These are phyloP conservation scores for Perkinsus olseni DNA, from an alignment of 169 alveolate species.

Conservation along the genomic window DNA sequence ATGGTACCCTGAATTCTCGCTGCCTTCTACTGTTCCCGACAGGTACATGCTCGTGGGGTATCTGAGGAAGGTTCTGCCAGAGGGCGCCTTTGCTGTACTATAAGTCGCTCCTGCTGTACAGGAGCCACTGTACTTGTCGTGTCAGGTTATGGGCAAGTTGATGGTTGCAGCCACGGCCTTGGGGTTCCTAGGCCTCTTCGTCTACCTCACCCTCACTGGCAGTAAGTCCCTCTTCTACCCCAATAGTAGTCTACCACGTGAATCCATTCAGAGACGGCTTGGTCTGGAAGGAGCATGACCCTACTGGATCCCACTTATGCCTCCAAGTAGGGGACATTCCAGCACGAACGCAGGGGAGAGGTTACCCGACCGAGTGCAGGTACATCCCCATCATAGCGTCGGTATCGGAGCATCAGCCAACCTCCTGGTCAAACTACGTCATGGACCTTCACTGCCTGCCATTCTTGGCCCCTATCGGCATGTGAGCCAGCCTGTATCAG, in stretches of 20 bases:
- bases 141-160: constrained; percentile 10
- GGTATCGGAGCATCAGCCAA: constrained; percentile 97
- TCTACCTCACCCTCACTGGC: constrained; percentile 37
- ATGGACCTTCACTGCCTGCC: constrained; percentile 33
- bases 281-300: constrained; percentile 90
- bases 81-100: not conserved
- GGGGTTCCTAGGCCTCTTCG: constrained; percentile 9
- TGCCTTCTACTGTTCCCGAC: not conserved
- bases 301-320: constrained; percentile 97
- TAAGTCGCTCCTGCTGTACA: not conserved
- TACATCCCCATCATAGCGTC: constrained; percentile 95
- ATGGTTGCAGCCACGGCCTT: constrained; percentile 7
- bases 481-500: not conserved
- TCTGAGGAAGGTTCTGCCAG: not conserved
- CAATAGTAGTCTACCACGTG: constrained; percentile 21
- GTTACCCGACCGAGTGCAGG: constrained; percentile 24
- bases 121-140: not conserved
- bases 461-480: constrained; percentile 35
- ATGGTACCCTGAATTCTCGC: not conserved
- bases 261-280: constrained; percentile 69
- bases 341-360: no score
- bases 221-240: constrained; percentile 34
- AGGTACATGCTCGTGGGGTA: not conserved
- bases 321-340: constrained; percentile 35
- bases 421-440: constrained; percentile 82